phyloP scores from a whole-genome alignment of 1,284 basidiomycete genomes.

The Boletus semigastroideus region DNA sequence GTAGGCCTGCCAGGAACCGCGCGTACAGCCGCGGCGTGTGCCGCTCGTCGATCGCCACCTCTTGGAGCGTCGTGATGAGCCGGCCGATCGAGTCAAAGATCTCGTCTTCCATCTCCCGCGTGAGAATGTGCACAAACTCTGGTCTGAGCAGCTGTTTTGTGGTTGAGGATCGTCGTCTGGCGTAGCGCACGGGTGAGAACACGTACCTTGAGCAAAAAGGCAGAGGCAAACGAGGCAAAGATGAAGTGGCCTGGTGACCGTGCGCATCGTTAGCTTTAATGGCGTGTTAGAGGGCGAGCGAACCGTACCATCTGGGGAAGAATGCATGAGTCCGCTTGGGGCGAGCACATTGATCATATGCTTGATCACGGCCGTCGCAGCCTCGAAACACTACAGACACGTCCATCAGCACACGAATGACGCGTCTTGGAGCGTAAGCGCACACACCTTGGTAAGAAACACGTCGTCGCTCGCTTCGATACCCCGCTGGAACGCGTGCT shows the following conservation, averaged over 20 bases:
- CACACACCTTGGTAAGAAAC: constrained; percentile 63
- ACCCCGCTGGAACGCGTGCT: constrained; percentile 74
- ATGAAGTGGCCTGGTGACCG: constrained; percentile 68
- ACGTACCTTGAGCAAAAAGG: constrained; percentile 76
- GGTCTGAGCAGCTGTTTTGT: constrained; percentile 62
- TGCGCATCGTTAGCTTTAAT: not conserved
- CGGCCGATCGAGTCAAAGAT: constrained; percentile 71
- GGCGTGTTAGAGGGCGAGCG: not conserved
- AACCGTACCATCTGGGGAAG: constrained; percentile 70
- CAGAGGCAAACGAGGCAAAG: constrained; percentile 82
- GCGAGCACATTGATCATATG: constrained; percentile 65
- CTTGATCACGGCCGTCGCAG: constrained; percentile 67
- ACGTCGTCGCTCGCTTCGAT: constrained; percentile 60
- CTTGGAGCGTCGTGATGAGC: constrained; percentile 70
- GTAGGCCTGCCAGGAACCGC: constrained; percentile 71
- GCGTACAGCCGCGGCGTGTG: constrained; percentile 81
- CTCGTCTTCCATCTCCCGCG: constrained; percentile 57
- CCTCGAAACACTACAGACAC: constrained; percentile 53
- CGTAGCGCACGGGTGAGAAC: not conserved
- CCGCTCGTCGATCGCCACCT: constrained; percentile 78
- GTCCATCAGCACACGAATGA: not conserved
- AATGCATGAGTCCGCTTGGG: constrained; percentile 77
- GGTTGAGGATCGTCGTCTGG: not conserved
- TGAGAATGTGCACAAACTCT: constrained; percentile 63
- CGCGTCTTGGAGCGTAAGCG: not conserved